Conservation (phyloP, 2,329 filamentous ascomycete species). For the Rhynchosporium secalis region DNA sequence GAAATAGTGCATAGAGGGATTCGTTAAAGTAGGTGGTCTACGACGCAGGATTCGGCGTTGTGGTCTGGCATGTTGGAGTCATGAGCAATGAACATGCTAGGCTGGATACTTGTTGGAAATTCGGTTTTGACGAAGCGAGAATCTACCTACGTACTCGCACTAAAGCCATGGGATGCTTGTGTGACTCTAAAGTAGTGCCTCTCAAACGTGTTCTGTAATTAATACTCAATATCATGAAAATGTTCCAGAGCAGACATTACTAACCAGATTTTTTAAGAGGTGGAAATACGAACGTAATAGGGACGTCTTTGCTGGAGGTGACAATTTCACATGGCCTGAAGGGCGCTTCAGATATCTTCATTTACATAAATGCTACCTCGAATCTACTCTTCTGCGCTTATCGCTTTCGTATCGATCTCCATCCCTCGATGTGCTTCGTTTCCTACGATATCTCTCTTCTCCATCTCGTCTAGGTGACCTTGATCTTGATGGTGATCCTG, state of each 20-base stretch:
- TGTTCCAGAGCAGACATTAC: no score
- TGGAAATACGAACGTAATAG: no score
- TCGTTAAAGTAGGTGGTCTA: background rate
- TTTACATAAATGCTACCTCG: conserved; percentile 28
- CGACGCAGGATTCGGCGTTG: conserved; percentile 15
- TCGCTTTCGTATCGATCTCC: conserved; percentile 55
- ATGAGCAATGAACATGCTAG: conserved; percentile 12
- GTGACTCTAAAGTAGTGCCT: no score
- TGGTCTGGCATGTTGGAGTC: conserved; percentile 7
- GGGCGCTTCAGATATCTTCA: conserved; percentile 13
- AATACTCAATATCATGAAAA: no score
- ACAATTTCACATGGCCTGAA: no score
- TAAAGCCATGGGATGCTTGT: no score
- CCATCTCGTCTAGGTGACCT: conserved; percentile 49
- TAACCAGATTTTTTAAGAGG: no score
- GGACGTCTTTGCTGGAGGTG: no score
- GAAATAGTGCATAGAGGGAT: conserved; percentile 1
- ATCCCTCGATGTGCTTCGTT: conserved; percentile 58
- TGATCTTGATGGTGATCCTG: conserved; percentile 55
- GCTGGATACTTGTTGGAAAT: no score
- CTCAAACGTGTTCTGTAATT: no score
- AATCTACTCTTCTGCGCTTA: conserved; percentile 60
- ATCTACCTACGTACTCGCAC: no score
- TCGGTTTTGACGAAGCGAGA: no score
- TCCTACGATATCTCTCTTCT: conserved; percentile 51